Base-by-base conservation (phyloP, 2,329 filamentous ascomycete species). In the Penicillium carneum region DNA sequence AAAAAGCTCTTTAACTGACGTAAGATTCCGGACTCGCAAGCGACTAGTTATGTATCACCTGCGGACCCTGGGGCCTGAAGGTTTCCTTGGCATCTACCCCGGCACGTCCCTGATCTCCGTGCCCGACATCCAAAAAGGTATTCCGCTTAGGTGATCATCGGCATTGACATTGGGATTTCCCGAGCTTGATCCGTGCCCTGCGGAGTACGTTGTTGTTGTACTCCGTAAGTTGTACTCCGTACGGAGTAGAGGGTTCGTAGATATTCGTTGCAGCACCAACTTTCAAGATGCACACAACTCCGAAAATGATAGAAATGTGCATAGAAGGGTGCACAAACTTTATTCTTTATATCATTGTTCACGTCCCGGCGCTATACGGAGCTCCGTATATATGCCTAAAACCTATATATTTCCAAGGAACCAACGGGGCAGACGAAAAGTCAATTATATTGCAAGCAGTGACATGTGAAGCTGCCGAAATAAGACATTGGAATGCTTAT, bases 31-130 rank as follows among this genome's bases (percentile, higher is more conserved):
- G 14, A 34, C 43, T 39, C 53, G 9, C 14, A 39, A 51, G 34
- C 39, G 45, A 63, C 54, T 61, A 26, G 23, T 26, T 26, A 26
- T 26, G 23, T 26, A 65, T 60, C 61, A 67, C 48, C 64, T 56
- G 63, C 59, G 63, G 62, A 63, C 62, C 68, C 68, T 69, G 62
- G 59, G 49, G 58, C 68, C 68, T 69, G 62, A 61, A 52, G 58
- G 58, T 62, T 31, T 34, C 46, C 60, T 69, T 68, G 62, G 64
- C 65, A 31, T 34, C 62, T 42, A 23, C 7, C 12, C 29, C 57
- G 42, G 54, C 54, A 62, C 53, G 56, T 61, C 56, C 54, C 34
- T 48, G 61, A 66, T 65, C 61, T 65, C 62, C 56, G 33, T 53
- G 29, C n/a, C 20, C 31, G 38, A 14, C 16, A 10, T 42, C 34